Percentiles rank a stretch among this genome's conserved stretches.
Conservation (phyloP, 371 early-diverging fungal genomes). For the Zychaea mexicana region DNA sequence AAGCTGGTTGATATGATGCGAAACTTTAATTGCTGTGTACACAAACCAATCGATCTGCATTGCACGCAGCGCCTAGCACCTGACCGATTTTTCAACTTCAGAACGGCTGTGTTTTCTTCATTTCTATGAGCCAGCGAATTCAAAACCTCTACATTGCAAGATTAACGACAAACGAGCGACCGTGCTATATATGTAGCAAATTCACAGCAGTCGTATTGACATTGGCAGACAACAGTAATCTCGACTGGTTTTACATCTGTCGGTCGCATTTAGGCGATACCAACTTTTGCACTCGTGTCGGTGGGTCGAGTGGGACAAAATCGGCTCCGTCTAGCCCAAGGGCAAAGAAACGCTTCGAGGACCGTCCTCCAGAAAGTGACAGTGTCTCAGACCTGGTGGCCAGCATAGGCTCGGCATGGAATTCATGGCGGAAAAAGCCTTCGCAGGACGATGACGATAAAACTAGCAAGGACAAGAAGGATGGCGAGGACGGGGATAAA, state of each 20-base stretch:
- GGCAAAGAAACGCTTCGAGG: conserved; percentile 17
- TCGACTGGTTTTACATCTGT: conserved; percentile 63
- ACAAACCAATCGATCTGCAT: too few relatives aligned
- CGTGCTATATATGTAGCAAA: conserved; percentile 63
- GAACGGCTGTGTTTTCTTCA: conserved; percentile 1
- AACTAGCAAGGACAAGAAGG: conserved; percentile 19
- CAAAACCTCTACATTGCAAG: conserved; percentile 60
- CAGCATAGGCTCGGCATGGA: conserved; percentile 47
- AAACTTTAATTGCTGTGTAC: too few relatives aligned
- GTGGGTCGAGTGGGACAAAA: conserved; percentile 15
- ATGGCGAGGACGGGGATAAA: conserved; percentile 18
- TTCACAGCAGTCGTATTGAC: conserved; percentile 58
- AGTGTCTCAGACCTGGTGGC: conserved; percentile 44
- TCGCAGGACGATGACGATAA: conserved; percentile 7
- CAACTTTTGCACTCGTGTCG: conserved; percentile 44
- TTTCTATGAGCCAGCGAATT: conserved; percentile 12
- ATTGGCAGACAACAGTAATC: conserved; percentile 52
- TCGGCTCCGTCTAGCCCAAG: conserved; percentile 11
- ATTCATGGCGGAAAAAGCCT: conserved; percentile 31
- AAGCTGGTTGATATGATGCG: too few relatives aligned
- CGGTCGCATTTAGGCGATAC: conserved; percentile 43
- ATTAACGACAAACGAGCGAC: conserved; percentile 53
- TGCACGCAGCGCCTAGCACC: too few relatives aligned
- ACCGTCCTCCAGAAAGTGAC: conserved; percentile 39
- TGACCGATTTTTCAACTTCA: neutral